phyloP scores from a whole-genome alignment of 2,329 filamentous ascomycete genomes.

The Rhinocladiella mackenziei region DNA sequence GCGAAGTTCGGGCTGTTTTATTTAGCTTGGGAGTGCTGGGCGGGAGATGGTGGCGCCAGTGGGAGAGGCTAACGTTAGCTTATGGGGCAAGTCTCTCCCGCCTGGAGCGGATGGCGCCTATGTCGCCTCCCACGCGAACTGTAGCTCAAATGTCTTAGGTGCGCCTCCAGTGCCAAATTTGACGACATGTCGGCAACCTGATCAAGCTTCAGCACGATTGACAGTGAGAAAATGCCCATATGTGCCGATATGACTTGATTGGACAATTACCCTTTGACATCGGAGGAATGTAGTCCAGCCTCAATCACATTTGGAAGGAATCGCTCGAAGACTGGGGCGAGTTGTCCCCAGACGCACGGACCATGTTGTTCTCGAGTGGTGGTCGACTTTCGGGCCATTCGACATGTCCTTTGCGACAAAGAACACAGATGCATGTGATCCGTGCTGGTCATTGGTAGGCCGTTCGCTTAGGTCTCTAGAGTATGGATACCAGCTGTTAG shows the following conservation, averaged over 20 bases:
- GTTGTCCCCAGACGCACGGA: constrained; percentile 4
- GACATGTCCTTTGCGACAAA: not conserved
- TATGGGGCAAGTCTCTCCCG: too few species aligned
- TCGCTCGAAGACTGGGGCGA: too few species aligned
- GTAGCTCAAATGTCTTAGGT: not conserved
- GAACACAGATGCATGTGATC: not conserved
- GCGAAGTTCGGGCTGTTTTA: constrained; percentile 4
- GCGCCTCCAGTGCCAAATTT: constrained; percentile 15
- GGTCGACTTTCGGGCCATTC: not conserved
- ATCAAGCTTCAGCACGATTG: too few species aligned
- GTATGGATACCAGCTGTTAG: too few species aligned
- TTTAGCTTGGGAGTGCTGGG: constrained; percentile 2
- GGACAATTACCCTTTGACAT: too few species aligned
- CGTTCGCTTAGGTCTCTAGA: not conserved
- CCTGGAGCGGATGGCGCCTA: not conserved
- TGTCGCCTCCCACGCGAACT: constrained; percentile 9
- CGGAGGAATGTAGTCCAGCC: too few species aligned
- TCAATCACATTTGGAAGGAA: too few species aligned
- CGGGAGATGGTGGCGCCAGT: too few species aligned
- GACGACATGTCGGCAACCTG: too few species aligned
- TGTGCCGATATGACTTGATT: too few species aligned
- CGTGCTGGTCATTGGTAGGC: not conserved
- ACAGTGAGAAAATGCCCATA: too few species aligned
- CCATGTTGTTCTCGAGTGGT: not conserved
- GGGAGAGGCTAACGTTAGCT: too few species aligned